Percentiles rank a stretch among this genome's conserved stretches.
These are phyloP conservation scores for Ilyonectria mors-panacis DNA, from an alignment of 2,329 filamentous ascomycete species.

Conservation along the genomic window DNA sequence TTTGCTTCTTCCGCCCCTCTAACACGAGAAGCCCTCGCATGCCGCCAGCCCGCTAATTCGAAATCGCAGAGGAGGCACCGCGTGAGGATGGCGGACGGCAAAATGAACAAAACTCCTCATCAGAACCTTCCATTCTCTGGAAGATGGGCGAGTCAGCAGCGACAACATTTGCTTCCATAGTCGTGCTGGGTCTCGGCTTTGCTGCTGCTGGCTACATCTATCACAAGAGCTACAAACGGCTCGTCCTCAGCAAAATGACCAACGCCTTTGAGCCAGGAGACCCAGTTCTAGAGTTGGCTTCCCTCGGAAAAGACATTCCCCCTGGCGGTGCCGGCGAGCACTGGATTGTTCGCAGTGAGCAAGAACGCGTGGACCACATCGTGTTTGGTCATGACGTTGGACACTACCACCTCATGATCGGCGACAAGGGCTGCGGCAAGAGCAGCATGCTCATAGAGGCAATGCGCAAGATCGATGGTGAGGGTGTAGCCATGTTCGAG, in stretches of 20 bases:
- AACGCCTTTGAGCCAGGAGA: constrained; percentile 94
- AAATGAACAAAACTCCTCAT: constrained; percentile 25
- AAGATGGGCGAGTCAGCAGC: constrained; percentile 83
- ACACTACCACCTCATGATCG: constrained; percentile 92
- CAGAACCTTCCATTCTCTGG: constrained; percentile 58
- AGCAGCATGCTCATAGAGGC: constrained; percentile 95
- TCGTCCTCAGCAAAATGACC: constrained; percentile 93
- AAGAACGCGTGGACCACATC: constrained; percentile 85
- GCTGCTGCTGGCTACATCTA: constrained; percentile 81
- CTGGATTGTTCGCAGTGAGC: constrained; percentile 90
- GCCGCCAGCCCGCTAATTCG: constrained; percentile 28
- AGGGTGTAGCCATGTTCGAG: constrained; percentile 95
- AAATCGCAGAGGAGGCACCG: constrained; percentile 27
- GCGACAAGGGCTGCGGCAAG: constrained; percentile 97
- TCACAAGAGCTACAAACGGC: constrained; percentile 87
- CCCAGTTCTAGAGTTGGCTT: constrained; percentile 86
- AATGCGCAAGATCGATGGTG: constrained; percentile 92
- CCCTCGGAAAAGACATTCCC: constrained; percentile 71
- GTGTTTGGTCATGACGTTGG: constrained; percentile 80
- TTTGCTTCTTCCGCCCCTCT: neutral
- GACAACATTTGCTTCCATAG: constrained; percentile 82
- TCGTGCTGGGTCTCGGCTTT: constrained; percentile 78
- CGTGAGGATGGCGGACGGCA: constrained; percentile 16
- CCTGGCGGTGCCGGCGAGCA: constrained; percentile 57
- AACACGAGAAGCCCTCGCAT: neutral